Evolutionary conservation across 768 basidiomycete species (phyloP).

Genomic region (Leucogyrophana mollusca): DNA sequence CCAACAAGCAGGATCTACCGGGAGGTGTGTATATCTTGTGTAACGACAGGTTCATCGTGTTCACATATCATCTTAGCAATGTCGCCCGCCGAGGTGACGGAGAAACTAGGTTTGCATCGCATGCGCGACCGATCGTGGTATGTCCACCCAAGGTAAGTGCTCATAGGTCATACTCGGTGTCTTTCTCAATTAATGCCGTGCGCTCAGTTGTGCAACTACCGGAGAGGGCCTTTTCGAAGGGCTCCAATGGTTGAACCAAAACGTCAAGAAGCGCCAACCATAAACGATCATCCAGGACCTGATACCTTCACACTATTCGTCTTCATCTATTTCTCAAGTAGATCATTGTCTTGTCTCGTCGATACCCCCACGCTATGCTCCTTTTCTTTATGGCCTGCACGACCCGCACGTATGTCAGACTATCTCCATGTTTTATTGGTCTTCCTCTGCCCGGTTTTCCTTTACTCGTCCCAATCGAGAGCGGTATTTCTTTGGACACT

Average conservation of each 20-base stretch:
- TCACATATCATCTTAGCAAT: slow-evolving; percentile 58
- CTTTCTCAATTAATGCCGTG: neutral
- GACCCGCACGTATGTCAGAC: slow-evolving; percentile 36
- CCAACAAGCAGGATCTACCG: slow-evolving; percentile 98
- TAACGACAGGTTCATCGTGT: neutral
- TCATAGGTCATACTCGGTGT: neutral
- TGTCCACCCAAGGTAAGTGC: slow-evolving; percentile 90
- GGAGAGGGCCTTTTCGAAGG: slow-evolving; percentile 98
- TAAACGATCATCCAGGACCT: slow-evolving; percentile 32
- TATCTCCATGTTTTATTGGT: slow-evolving; percentile 24
- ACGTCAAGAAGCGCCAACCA: slow-evolving; percentile 90
- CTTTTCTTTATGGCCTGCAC: slow-evolving; percentile 33
- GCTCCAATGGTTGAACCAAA: slow-evolving; percentile 95
- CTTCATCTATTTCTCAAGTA: slow-evolving; percentile 20
- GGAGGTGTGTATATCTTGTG: slow-evolving; percentile 60
- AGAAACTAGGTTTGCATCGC: slow-evolving; percentile 90
- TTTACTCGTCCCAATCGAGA: slow-evolving; percentile 5
- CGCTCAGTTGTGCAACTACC: slow-evolving; percentile 83
- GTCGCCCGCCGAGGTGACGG: slow-evolving; percentile 99
- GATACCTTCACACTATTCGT: slow-evolving; percentile 19
- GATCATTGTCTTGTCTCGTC: slow-evolving; percentile 18
- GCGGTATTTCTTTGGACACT: too few relatives aligned
- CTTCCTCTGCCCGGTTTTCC: slow-evolving; percentile 25
- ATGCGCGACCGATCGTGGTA: slow-evolving; percentile 99
- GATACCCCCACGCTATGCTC: slow-evolving; percentile 35